Conservation (phyloP, 169 alveolate species). For the Perkinsus olseni region DNA sequence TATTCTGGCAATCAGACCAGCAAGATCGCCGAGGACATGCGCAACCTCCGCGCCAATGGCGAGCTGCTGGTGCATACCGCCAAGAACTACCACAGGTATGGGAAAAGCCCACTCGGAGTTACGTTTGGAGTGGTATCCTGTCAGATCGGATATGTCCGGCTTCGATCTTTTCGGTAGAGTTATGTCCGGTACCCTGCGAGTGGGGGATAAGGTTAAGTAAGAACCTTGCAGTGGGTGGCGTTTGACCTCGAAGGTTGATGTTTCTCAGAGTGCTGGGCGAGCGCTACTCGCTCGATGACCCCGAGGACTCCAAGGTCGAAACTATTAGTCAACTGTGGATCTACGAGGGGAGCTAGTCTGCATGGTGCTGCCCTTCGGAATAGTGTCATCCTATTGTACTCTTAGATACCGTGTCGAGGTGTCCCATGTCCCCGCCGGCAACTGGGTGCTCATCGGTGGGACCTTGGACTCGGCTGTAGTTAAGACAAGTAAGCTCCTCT, state of each 20-base stretch:
- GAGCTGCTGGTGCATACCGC: constrained; percentile 63
- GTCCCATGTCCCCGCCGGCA: constrained; percentile 24
- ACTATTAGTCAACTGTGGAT: constrained; percentile 79
- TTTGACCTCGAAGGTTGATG: background rate
- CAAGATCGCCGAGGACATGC: constrained; percentile 32
- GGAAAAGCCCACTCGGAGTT: background rate
- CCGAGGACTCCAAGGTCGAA: constrained; percentile 87
- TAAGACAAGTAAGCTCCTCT: background rate
- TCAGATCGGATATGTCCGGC: constrained; percentile 62
- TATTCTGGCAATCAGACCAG: constrained; percentile 60
- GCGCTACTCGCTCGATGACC: constrained; percentile 84
- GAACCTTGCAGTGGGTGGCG: background rate
- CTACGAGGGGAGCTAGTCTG: constrained; percentile 82
- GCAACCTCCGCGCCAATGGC: constrained; percentile 57
- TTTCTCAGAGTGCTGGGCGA: constrained; percentile 78
- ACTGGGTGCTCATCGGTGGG: constrained; percentile 26
- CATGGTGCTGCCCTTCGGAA: constrained; percentile 56
- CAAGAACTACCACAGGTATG: constrained; percentile 81
- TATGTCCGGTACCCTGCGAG: constrained; percentile 87
- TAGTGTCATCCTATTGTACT: background rate
- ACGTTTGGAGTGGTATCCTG: background rate
- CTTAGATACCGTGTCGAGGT: background rate
- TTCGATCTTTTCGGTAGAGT: constrained; percentile 94
- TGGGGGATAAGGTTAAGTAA: constrained; percentile 77
- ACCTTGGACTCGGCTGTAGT: background rate